Percentiles rank a stretch among this genome's conserved stretches.
Evolutionary conservation across 305 asterid species (phyloP).

Genomic region (Vinca major): DNA sequence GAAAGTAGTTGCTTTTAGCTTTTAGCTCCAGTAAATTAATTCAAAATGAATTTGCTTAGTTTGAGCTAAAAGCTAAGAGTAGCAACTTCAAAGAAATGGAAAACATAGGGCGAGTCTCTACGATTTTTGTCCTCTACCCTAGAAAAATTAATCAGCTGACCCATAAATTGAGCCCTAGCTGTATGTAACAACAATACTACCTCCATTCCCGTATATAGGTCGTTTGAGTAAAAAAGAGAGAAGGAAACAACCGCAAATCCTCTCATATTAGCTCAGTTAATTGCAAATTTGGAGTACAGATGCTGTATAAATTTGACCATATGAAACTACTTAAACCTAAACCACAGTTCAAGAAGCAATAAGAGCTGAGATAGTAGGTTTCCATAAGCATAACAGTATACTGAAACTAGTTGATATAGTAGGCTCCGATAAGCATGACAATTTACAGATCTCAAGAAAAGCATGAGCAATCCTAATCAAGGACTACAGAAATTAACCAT

Average conservation of each 20-base stretch:
- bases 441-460: not conserved
- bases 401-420: not conserved
- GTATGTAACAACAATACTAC: not conserved
- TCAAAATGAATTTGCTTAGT: too few species aligned
- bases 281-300: not conserved
- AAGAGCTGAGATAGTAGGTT: not conserved
- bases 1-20: too few species aligned
- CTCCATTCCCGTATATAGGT: too few species aligned
- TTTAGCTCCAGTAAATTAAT: too few species aligned
- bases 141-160: not conserved
- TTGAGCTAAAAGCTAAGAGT: too few species aligned
- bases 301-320: not conserved
- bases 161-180: not conserved
- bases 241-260: too few species aligned
- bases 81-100: too few species aligned
- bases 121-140: not conserved
- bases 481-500: constrained; percentile 8
- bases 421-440: not conserved
- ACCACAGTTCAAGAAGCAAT: not conserved
- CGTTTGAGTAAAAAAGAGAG: too few species aligned
- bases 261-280: not conserved
- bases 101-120: not conserved
- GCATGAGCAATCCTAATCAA: not conserved
- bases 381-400: constrained; percentile 4
- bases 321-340: not conserved